Base-by-base conservation (phyloP, 106 monocot genomes). In the Dactylorhiza incarnata region DNA sequence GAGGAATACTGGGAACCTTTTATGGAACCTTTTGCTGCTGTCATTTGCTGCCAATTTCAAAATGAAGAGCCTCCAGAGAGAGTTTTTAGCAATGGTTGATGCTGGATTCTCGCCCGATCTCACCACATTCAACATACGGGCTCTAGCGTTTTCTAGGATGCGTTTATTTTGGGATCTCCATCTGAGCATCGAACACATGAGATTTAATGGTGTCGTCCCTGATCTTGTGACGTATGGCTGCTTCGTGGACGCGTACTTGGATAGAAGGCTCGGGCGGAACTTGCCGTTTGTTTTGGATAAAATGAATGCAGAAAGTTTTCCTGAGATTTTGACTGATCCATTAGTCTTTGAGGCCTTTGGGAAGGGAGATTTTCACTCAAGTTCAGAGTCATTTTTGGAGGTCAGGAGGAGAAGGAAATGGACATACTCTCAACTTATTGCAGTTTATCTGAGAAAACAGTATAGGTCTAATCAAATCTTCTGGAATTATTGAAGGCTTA, bases 161-260 rank as follows among this genome's bases (percentile, higher is more conserved):
- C 71, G 79, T 62, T 86, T 97, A 87, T 91, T 97, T 74, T 97
- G 97, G 97, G 97, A 97, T 83, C 89, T 97, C 74, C 97, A 97
- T 78, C 65, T 97, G 46, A 94, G 91, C 68, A 73, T 94, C 5
- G 79, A 89, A n/a, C 94, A 97, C 78, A 97, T 94, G 97, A 81
- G 78, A 46, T 79, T 81, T 77, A 75, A 84, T 44, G 44, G 74
- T 50, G 71, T 94, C 7, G 49, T 68, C 0, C 97, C 97, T 0
- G 97, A 97, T 77, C 84, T 97, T 54, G 94, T 97, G 45, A 97
- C 91, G 9, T 94, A 86, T 77, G 97, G 97, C 70, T 94, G 94
- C 73, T 61, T 97, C 75, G 83, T 97, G 19, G 97, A 97, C 82
- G 81, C 89, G 0, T 97, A 91, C 71, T 20, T 97, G 68, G 85